phyloP scores from a whole-genome alignment of 306 rosid species.

The Vicia sativa region DNA sequence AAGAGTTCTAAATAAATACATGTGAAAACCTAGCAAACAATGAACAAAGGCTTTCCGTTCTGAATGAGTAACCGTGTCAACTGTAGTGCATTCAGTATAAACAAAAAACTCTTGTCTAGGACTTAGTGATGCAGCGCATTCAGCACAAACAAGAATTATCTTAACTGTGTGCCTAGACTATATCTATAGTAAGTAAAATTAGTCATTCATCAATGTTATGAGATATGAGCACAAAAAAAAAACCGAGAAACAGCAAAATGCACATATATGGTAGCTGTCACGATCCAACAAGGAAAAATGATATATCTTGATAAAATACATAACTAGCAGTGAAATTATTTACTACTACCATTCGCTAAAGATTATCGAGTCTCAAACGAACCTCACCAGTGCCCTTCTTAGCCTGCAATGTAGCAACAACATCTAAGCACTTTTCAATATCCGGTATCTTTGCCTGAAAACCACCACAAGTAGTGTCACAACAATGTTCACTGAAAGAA shows the following conservation, averaged over 20 bases:
- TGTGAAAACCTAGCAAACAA: neutral
- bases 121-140: neutral
- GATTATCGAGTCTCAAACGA: slow-evolving; percentile 48
- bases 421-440: slow-evolving; percentile 86
- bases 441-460: slow-evolving; percentile 96
- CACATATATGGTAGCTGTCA: neutral
- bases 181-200: neutral
- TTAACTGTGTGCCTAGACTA: neutral
- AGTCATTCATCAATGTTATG: neutral
- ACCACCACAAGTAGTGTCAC: slow-evolving; percentile 36
- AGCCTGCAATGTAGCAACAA: slow-evolving; percentile 80
- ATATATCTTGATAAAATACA: neutral
- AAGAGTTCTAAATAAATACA: neutral
- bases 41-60: neutral
- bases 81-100: neutral
- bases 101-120: neutral
- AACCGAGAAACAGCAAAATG: neutral
- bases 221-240: neutral
- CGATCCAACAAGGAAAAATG: slow-evolving; percentile 4
- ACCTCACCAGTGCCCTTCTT: slow-evolving; percentile 99
- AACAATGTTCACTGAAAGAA: neutral
- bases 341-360: slow-evolving; percentile 1
- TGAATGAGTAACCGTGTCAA: neutral
- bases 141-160: neutral
- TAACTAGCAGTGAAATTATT: neutral